Evolutionary conservation across 2,329 filamentous ascomycete genomes (phyloP).

Genomic region (Dactylellina cionopaga): DNA sequence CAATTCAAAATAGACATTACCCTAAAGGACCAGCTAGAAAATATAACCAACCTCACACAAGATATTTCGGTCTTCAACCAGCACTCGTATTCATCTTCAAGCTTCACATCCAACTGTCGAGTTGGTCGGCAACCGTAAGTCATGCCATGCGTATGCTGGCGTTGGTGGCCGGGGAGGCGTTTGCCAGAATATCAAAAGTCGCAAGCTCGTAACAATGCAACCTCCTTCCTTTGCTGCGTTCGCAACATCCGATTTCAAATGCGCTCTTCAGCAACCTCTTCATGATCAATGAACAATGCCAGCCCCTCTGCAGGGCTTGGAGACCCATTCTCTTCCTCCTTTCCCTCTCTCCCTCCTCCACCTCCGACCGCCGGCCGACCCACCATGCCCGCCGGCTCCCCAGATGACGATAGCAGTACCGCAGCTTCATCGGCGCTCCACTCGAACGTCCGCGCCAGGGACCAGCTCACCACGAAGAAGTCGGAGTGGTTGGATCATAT

Average conservation of each 20-base stretch:
- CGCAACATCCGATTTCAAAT: constrained; percentile 1
- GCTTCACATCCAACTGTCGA: too few species aligned
- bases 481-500: constrained; percentile 69
- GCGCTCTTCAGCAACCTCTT: constrained; percentile 33
- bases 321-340: constrained; percentile 51
- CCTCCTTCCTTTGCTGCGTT: background rate
- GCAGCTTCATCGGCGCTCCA: constrained; percentile 34
- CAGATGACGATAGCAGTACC: constrained; percentile 26
- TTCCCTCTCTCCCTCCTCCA: constrained; percentile 27
- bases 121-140: too few species aligned
- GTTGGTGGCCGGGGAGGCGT: background rate
- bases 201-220: constrained; percentile 4
- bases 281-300: constrained; percentile 54
- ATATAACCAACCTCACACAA: too few species aligned
- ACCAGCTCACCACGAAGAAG: constrained; percentile 64
- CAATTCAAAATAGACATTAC: too few species aligned
- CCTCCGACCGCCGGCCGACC: constrained; percentile 27
- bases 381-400: constrained; percentile 32
- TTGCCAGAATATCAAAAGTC: background rate
- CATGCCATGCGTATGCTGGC: too few species aligned
- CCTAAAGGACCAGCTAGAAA: too few species aligned
- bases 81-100: too few species aligned
- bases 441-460: constrained; percentile 45
- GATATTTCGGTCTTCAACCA: too few species aligned
- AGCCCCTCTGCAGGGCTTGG: constrained; percentile 52